phyloP scores from a whole-genome alignment of 2,329 filamentous ascomycete genomes.

The Sphaerulina musiva region DNA sequence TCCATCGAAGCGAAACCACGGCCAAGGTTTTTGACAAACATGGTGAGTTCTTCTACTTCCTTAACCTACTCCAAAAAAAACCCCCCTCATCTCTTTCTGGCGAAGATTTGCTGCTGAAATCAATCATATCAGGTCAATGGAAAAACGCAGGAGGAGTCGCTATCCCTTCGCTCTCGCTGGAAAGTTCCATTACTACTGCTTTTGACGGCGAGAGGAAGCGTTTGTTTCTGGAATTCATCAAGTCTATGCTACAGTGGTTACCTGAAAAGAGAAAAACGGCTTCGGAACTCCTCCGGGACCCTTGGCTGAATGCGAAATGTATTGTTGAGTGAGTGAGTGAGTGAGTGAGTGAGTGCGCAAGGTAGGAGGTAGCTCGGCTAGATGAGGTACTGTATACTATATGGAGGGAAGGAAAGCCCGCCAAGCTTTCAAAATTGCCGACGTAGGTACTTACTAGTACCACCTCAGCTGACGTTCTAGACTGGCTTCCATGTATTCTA shows the following conservation, averaged over 20 bases:
- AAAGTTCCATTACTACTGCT: not conserved
- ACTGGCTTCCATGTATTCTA: too few relatives aligned
- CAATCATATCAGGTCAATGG: not conserved
- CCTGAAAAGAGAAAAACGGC: slow-evolving; percentile 37
- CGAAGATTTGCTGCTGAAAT: not conserved
- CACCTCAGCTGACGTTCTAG: too few relatives aligned
- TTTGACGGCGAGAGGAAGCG: slow-evolving; percentile 30
- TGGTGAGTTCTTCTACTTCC: not conserved
- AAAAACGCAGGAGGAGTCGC: not conserved
- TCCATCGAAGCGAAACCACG: slow-evolving; percentile 3
- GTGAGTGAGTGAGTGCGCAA: too few relatives aligned
- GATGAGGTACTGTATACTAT: too few relatives aligned
- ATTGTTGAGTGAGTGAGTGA: too few relatives aligned
- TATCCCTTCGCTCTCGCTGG: not conserved
- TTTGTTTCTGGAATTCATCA: slow-evolving; percentile 34
- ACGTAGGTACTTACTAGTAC: too few relatives aligned
- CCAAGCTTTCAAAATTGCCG: too few relatives aligned
- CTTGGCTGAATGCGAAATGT: slow-evolving; percentile 23
- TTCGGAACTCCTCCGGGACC: slow-evolving; percentile 35
- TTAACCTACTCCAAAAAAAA: not conserved
- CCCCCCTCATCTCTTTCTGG: too few relatives aligned
- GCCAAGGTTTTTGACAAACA: not conserved
- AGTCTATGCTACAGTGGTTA: slow-evolving; percentile 36
- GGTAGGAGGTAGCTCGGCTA: too few relatives aligned
- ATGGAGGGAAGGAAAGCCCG: too few relatives aligned